Evolutionary conservation across 2,329 filamentous ascomycete species (phyloP).

Genomic region (Xylaria polymorpha): DNA sequence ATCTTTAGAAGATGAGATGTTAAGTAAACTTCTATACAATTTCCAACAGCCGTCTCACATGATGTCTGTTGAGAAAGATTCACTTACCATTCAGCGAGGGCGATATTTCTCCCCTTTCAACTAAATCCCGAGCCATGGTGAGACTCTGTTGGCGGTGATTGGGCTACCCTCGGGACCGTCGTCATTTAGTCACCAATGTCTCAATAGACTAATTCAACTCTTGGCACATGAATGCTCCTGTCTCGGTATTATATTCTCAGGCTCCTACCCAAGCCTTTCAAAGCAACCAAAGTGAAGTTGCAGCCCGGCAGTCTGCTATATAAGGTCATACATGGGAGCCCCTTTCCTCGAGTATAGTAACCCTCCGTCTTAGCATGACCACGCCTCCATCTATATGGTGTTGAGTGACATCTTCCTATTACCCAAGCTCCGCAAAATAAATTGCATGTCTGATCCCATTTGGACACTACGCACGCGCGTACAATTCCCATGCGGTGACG

Average conservation of each 20-base stretch:
- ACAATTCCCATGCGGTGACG: neutral
- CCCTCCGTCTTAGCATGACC: slow-evolving; percentile 4
- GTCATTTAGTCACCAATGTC: neutral
- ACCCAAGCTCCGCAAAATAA: slow-evolving; percentile 37
- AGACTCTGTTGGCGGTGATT: neutral
- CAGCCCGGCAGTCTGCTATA: neutral
- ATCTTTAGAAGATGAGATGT: neutral
- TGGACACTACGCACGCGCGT: neutral
- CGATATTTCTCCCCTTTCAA: neutral
- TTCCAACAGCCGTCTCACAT: neutral
- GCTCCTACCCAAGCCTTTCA: neutral
- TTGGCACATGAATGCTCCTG: neutral
- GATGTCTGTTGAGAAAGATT: neutral
- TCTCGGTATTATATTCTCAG: neutral
- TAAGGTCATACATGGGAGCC: neutral
- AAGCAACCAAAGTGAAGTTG: neutral
- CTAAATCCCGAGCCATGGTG: slow-evolving; percentile 20
- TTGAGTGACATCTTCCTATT: slow-evolving; percentile 30
- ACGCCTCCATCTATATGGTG: slow-evolving; percentile 7
- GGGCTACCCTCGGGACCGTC: neutral
- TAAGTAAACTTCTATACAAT: neutral
- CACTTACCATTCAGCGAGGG: slow-evolving; percentile 21
- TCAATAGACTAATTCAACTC: neutral
- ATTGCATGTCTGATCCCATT: slow-evolving; percentile 18
- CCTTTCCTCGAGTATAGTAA: neutral